Evolutionary conservation across 192 early-diverging fungal genomes (phyloP).

Genomic region (Backusella psychrophila): DNA sequence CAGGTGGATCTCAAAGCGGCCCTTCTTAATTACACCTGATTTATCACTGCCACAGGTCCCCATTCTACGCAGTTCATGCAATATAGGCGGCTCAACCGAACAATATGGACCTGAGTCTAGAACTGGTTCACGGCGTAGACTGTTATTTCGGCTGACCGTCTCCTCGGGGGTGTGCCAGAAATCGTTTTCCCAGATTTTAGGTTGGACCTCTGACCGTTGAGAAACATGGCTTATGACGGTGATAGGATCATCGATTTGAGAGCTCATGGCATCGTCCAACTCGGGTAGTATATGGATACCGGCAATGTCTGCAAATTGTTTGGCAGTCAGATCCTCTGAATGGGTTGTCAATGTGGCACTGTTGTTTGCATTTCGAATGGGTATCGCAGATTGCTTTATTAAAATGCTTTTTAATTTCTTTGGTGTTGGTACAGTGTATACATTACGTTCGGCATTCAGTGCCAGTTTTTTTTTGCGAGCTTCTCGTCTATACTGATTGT

Average conservation of each 20-base stretch:
- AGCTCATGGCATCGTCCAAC: not conserved
- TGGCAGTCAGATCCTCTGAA: conserved; percentile 35
- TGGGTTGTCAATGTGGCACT: conserved; percentile 26
- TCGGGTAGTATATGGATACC: conserved; percentile 31
- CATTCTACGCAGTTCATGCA: conserved; percentile 19
- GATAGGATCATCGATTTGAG: not conserved
- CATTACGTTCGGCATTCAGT: conserved; percentile 1
- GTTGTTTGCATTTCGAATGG: not conserved
- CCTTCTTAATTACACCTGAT: conserved; percentile 8
- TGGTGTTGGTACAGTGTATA: not conserved
- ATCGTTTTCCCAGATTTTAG: not conserved
- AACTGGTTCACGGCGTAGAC: not conserved
- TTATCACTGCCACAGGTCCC: not conserved
- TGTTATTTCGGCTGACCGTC: not conserved
- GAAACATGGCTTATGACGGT: not conserved
- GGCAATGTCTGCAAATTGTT: conserved; percentile 35
- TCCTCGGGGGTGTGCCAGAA: not conserved
- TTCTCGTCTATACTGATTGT: conserved; percentile 1
- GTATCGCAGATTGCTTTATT: not conserved
- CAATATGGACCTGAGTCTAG: not conserved
- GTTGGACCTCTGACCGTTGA: not conserved
- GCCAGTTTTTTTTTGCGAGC: not conserved
- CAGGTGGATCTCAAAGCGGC: conserved; percentile 22
- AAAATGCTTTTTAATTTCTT: not conserved
- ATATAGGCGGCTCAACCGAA: conserved; percentile 1